Evolutionary conservation across 768 basidiomycete genomes (phyloP).

Genomic region (Candolleomyces efflorescens): DNA sequence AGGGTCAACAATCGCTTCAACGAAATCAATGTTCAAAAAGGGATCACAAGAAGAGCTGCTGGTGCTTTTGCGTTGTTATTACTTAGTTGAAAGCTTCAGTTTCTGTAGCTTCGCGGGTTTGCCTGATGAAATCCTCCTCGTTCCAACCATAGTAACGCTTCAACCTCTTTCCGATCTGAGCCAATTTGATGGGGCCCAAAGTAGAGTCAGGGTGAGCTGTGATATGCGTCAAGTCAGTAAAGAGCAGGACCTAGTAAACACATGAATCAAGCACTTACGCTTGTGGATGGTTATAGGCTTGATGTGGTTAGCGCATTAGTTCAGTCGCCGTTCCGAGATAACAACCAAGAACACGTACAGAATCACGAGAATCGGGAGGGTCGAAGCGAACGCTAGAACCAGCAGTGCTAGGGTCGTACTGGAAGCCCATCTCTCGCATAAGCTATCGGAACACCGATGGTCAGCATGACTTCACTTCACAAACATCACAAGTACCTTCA

Average conservation of each 20-base stretch:
- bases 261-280: slow-evolving; percentile 38
- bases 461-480: not conserved
- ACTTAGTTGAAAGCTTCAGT: slow-evolving; percentile 1
- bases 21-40: not conserved
- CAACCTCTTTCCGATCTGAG: slow-evolving; percentile 52
- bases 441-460: slow-evolving; percentile 36
- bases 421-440: slow-evolving; percentile 78
- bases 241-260: not conserved
- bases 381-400: slow-evolving; percentile 83
- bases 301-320: not conserved
- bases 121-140: slow-evolving; percentile 37
- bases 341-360: slow-evolving; percentile 21
- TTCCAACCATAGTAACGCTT: slow-evolving; percentile 67
- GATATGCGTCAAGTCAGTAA: slow-evolving; percentile 7
- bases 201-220: slow-evolving; percentile 75
- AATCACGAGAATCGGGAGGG: slow-evolving; percentile 52
- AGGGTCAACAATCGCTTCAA: no score
- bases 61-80: not conserved
- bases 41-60: not conserved
- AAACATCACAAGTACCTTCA: slow-evolving; percentile 44
- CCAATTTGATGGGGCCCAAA: slow-evolving; percentile 45
- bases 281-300: slow-evolving; percentile 77
- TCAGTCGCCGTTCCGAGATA: not conserved
- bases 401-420: slow-evolving; percentile 67
- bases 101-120: slow-evolving; percentile 3